A percentile compares a stretch with the other conserved stretches of the same genome.
phyloP scores from a whole-genome alignment of 1,284 basidiomycete species.

The Inonotus hispidus region DNA sequence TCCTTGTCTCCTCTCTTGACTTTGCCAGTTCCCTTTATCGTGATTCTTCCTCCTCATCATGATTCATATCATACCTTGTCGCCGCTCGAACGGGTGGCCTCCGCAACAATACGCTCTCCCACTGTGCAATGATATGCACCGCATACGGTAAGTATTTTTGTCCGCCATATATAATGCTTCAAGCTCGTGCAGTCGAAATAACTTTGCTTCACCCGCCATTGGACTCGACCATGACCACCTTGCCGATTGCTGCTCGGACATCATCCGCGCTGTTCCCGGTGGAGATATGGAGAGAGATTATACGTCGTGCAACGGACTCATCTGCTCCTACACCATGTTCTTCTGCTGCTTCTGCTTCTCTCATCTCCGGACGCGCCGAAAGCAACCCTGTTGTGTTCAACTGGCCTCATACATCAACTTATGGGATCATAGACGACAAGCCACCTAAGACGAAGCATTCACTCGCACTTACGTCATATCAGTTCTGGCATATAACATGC shows the following conservation, averaged over 20 bases:
- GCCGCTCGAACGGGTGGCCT: background rate
- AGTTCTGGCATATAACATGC: constrained; percentile 9
- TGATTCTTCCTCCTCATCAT: background rate
- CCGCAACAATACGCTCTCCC: background rate
- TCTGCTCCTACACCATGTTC: background rate
- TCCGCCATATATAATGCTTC: background rate
- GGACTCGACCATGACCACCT: background rate
- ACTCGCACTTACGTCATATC: constrained; percentile 8
- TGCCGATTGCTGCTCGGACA: background rate
- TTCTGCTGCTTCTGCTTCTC: background rate
- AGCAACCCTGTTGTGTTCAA: background rate
- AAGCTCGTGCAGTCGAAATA: background rate
- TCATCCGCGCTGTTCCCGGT: constrained; percentile 1
- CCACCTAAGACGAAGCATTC: constrained; percentile 1
- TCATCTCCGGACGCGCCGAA: background rate
- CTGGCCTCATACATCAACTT: background rate
- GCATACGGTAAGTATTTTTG: background rate
- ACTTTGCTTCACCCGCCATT: background rate
- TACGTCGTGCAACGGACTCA: background rate
- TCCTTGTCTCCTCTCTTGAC: background rate
- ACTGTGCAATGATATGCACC: background rate
- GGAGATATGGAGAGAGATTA: constrained; percentile 11
- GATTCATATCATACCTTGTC: background rate
- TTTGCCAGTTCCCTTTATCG: no score
- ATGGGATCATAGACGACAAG: background rate